Conservation (phyloP, 495 filamentous ascomycete genomes). For the Elasticomyces elasticus region DNA sequence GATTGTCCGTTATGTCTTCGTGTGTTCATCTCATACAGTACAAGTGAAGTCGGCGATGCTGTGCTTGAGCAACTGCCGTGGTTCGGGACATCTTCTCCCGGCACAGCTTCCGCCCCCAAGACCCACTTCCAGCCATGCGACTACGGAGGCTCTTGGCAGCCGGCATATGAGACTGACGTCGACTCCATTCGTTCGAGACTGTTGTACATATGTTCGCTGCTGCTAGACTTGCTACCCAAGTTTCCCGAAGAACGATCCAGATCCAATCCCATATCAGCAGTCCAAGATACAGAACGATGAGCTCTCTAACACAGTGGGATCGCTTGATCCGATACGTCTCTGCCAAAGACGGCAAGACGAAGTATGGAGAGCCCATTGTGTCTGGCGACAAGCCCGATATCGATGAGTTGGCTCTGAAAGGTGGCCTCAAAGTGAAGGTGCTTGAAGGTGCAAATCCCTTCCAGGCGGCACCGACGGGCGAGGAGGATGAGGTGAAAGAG, state of each 20-base stretch:
- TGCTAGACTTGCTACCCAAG: background rate
- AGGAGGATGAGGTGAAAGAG: slow-evolving; percentile 24
- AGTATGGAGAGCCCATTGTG: slow-evolving; percentile 42
- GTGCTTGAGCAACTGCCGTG: no score
- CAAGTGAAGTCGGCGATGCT: no score
- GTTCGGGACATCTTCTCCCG: no score
- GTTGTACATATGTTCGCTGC: background rate
- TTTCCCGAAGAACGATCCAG: background rate
- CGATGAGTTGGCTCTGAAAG: slow-evolving; percentile 28
- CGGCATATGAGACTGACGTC: background rate
- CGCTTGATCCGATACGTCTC: slow-evolving; percentile 43
- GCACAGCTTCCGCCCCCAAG: background rate
- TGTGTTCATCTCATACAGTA: no score
- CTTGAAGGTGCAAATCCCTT: slow-evolving; percentile 9
- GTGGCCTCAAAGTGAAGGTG: slow-evolving; percentile 24
- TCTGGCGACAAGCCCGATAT: slow-evolving; percentile 35
- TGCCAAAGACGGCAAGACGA: slow-evolving; percentile 36
- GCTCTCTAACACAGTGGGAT: slow-evolving; percentile 30
- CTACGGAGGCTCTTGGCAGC: background rate
- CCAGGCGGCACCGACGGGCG: slow-evolving; percentile 5
- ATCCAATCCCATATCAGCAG: background rate
- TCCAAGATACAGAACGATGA: background rate
- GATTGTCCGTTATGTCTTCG: no score
- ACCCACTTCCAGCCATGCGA: background rate
- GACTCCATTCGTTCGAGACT: background rate